phyloP scores from a whole-genome alignment of 306 rosid genomes.

The Prunus campanulata region DNA sequence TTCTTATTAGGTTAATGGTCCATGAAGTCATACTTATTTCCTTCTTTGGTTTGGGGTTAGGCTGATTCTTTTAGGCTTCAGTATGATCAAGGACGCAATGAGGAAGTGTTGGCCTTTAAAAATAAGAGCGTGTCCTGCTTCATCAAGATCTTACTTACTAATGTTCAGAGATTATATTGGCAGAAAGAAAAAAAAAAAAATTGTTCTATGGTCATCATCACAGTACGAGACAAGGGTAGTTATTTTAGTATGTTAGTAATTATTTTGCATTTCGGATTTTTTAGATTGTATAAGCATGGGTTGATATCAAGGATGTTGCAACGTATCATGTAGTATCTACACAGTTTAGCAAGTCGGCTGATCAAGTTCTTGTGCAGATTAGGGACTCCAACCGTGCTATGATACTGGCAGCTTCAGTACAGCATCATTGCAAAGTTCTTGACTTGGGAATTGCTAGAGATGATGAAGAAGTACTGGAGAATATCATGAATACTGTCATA shows the following conservation, averaged over 20 bases:
- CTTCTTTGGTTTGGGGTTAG: background rate
- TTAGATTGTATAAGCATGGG: background rate
- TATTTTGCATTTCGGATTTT: background rate
- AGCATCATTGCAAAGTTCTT: constrained; percentile 70
- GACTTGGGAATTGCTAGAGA: constrained; percentile 88
- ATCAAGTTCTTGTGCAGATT: constrained; percentile 56
- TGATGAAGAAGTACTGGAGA: constrained; percentile 65
- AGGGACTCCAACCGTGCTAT: constrained; percentile 96
- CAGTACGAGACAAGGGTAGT: background rate
- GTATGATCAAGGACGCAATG: background rate
- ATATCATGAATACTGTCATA: constrained; percentile 65
- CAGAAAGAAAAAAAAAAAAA: no score
- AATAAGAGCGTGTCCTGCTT: no score
- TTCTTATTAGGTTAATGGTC: background rate
- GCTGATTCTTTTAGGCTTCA: background rate
- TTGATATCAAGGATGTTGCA: background rate
- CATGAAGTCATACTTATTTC: background rate
- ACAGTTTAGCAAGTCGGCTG: constrained; percentile 11
- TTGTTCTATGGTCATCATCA: background rate
- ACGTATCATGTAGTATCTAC: background rate
- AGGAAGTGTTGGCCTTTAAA: background rate
- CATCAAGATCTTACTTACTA: no score
- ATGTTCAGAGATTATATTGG: no score
- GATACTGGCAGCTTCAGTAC: constrained; percentile 74
- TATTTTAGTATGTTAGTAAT: background rate